Percentiles rank a stretch among this genome's conserved stretches.
Conservation (phyloP, 805 yeast species). For the Pichia californica region DNA sequence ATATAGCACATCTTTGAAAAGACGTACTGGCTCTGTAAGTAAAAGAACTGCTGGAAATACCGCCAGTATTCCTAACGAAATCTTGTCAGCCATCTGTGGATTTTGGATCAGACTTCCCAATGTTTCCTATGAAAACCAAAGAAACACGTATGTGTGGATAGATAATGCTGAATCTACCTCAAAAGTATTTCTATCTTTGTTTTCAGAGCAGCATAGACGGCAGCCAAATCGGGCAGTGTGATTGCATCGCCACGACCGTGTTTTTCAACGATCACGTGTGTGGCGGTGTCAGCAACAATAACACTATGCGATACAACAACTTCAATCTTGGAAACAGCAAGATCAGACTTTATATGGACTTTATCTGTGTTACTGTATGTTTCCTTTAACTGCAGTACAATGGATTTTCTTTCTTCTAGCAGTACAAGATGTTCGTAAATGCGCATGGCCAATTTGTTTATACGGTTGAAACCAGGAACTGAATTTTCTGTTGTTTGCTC, state of each 20-base stretch:
- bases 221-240: not conserved
- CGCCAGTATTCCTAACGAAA: not conserved
- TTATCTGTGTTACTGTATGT: constrained; percentile 11
- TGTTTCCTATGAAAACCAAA: too few relatives aligned
- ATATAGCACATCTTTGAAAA: constrained; percentile 9
- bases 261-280: not conserved
- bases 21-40: constrained; percentile 5
- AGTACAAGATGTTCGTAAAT: constrained; percentile 22
- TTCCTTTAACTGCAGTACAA: constrained; percentile 13
- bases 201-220: constrained; percentile 1
- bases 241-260: constrained; percentile 1
- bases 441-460: constrained; percentile 21
- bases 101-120: too few relatives aligned
- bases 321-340: constrained; percentile 24
- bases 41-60: constrained; percentile 5
- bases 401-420: constrained; percentile 18
- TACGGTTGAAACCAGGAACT: constrained; percentile 9
- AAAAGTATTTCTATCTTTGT: not conserved
- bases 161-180: not conserved
- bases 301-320: constrained; percentile 15
- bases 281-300: not conserved
- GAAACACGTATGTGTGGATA: too few relatives aligned
- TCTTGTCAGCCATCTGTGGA: too few relatives aligned
- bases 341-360: constrained; percentile 19
- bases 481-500: not conserved